phyloP scores from a whole-genome alignment of 106 monocot genomes.

The Narthecium ossifragum region DNA sequence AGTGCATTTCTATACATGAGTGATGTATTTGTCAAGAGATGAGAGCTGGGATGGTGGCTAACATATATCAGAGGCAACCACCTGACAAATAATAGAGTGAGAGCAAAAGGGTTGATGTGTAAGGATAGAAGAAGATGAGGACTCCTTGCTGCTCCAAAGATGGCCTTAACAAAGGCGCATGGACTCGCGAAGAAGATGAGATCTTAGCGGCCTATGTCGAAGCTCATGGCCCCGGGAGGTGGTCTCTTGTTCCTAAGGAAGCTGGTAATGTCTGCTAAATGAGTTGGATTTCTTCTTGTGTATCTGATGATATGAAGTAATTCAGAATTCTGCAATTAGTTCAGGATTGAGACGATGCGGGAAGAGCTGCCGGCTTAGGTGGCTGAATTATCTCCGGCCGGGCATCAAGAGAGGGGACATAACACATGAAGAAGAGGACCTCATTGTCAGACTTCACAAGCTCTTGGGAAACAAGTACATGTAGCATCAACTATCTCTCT shows the following conservation, averaged over 20 bases:
- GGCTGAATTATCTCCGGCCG: constrained; percentile 44
- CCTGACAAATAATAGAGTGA: too few relatives aligned
- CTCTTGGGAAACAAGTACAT: constrained; percentile 40
- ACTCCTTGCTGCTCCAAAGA: too few relatives aligned
- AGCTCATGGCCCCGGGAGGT: not conserved
- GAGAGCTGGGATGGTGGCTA: too few relatives aligned
- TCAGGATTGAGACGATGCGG: constrained; percentile 19
- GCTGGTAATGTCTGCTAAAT: not conserved
- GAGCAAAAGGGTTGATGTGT: too few relatives aligned
- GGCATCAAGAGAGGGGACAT: constrained; percentile 52
- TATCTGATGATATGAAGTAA: too few relatives aligned
- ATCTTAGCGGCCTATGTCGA: not conserved
- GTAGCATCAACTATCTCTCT: not conserved
- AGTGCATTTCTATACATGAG: too few relatives aligned
- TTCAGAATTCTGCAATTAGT: too few relatives aligned
- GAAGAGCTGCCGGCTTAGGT: constrained; percentile 44
- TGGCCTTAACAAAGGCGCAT: not conserved
- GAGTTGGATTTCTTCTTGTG: too few relatives aligned
- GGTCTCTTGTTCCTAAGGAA: not conserved
- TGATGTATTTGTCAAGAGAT: too few relatives aligned
- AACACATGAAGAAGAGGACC: constrained; percentile 36
- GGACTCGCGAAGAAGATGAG: not conserved
- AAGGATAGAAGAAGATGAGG: too few relatives aligned
- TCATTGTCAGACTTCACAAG: constrained; percentile 36
- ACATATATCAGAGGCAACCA: too few relatives aligned